Evolutionary conservation across 768 basidiomycete genomes (phyloP), one percentile per base, ranked within the genome.

Genomic region (Tylopilus felleus): DNA sequence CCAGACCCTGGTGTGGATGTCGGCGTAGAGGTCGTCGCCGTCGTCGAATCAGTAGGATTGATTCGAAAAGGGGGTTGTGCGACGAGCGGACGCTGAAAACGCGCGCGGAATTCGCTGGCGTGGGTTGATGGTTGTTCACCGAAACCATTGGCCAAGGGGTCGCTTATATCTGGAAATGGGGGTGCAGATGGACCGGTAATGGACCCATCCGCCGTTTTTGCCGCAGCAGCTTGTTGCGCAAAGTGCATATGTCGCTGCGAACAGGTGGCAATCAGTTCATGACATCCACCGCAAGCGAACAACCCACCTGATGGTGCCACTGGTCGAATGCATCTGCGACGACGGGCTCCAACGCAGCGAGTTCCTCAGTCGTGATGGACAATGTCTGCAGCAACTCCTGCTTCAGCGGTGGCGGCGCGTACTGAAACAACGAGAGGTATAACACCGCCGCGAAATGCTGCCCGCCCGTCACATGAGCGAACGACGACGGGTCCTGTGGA

Each of bases 251-350:
- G 75, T 46, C 80, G 76, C 80, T 81, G 31, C 27, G 45, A 31
- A 42, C 33, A 17, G 40, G 14, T 19, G 38, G 19, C 22, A 5
- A 25, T 52, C 43, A 65, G 47, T 12, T 13, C 9, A 41, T 16
- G 47, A 29, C 22, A 33, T 21, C 12, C 33, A 23, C 33, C 28
- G 46, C 28, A 29, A 25, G 19, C 35, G n/a, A 31, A 2, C 2
- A 27, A 67, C 80, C 52, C 64, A 90, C 89, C 68, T 86, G 85
- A 60, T 84, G 82, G 62, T 92, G 85, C 90, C 90, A 93, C 38
- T 87, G 85, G 53, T 93, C 90, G 80, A 88, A 93, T 17, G 89
- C 89, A 42, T 87, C 84, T 6, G 90, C 89, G 43, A 93, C 85
- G 60, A 90, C 75, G 25, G 88, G 86, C 64, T 92, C 87, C 47